Conservation (phyloP, 2,329 filamentous ascomycete genomes). For the Aspergillus pseudonomiae region DNA sequence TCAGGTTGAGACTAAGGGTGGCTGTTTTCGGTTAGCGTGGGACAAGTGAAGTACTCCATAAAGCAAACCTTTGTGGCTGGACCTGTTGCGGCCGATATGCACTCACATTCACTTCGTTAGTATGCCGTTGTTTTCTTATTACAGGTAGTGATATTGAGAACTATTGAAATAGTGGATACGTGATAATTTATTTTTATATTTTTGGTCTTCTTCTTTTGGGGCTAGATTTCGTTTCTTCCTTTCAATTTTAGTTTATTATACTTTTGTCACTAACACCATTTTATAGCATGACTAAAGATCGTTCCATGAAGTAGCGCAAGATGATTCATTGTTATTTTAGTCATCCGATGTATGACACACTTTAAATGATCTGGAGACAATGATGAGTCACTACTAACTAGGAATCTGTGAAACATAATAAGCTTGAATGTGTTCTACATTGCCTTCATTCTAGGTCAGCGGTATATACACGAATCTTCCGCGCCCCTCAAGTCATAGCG, state of each 20-base stretch:
- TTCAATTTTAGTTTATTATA: background rate
- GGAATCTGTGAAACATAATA: background rate
- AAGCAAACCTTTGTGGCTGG: conserved; percentile 29
- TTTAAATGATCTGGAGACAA: background rate
- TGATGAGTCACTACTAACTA: background rate
- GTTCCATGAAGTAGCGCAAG: background rate
- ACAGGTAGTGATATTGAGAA: background rate
- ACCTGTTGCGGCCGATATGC: conserved; percentile 4
- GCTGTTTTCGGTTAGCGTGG: conserved; percentile 47
- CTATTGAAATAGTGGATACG: background rate
- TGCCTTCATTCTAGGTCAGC: conserved; percentile 34
- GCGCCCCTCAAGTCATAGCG: conserved; percentile 19
- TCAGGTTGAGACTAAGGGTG: conserved; percentile 45
- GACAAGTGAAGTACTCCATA: conserved; percentile 18
- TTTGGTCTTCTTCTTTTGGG: conserved; percentile 9
- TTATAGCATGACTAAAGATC: background rate
- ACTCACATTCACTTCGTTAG: background rate
- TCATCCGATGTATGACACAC: background rate
- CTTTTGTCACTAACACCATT: background rate
- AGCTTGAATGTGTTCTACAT: conserved; percentile 28
- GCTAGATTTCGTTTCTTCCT: background rate
- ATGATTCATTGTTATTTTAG: background rate
- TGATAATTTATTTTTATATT: background rate
- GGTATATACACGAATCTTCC: conserved; percentile 47
- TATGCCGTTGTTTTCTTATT: background rate